Evolutionary conservation across 345 rosid genomes (phyloP).

Genomic region (Bruguiera parviflora): DNA sequence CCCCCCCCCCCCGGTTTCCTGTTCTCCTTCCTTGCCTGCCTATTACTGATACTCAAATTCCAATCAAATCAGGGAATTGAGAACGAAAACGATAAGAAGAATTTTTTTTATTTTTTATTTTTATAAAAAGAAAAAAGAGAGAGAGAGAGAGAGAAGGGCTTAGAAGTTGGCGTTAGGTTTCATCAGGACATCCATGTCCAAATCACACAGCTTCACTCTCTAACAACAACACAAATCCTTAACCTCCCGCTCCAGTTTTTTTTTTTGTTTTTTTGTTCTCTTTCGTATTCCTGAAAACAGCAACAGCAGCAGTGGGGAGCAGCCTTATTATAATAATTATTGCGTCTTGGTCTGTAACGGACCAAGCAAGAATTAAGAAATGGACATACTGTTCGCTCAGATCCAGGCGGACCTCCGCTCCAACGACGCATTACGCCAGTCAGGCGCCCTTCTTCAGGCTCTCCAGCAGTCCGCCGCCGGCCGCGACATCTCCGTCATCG

Average conservation of each 20-base stretch:
- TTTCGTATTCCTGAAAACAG: background rate
- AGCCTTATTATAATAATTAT: too few species aligned
- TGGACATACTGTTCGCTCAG: constrained; percentile 96
- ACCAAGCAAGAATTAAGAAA: constrained; percentile 14
- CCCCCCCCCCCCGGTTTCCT: too few species aligned
- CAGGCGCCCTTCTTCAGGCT: constrained; percentile 86
- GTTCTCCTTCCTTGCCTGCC: too few species aligned
- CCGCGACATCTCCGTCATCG: constrained; percentile 79
- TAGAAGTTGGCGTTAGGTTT: constrained; percentile 14
- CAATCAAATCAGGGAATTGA: too few species aligned
- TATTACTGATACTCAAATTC: too few species aligned
- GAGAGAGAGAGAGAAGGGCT: too few species aligned
- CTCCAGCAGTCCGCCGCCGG: constrained; percentile 98
- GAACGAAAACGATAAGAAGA: too few species aligned
- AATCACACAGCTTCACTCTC: background rate
- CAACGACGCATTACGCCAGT: constrained; percentile 93
- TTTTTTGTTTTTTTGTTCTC: too few species aligned
- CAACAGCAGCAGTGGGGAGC: too few species aligned
- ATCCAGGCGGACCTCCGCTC: constrained; percentile 99
- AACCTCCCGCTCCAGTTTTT: background rate
- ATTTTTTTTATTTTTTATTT: too few species aligned
- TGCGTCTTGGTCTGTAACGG: constrained; percentile 4
- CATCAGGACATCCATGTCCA: constrained; percentile 13
- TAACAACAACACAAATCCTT: background rate
- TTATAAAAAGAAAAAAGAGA: too few species aligned